Evolutionary conservation across 371 early-diverging fungal species (phyloP).

Genomic region (Aphelidium insulamus): DNA sequence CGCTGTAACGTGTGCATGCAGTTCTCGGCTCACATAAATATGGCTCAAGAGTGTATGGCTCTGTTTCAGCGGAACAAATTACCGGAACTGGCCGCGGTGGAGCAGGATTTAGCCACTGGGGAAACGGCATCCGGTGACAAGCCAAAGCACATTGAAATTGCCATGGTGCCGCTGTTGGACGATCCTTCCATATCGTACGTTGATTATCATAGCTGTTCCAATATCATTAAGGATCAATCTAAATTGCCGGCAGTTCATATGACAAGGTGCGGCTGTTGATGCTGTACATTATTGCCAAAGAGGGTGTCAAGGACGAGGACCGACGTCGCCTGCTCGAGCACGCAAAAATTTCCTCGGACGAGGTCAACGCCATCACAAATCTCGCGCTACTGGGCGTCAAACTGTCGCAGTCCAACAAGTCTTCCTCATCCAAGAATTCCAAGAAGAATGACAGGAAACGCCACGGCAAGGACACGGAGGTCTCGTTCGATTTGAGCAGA

Average conservation of each 20-base stretch:
- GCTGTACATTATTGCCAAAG: slow-evolving; percentile 54
- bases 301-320: slow-evolving; percentile 36
- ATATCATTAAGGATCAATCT: neutral
- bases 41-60: slow-evolving; percentile 67
- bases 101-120: slow-evolving; percentile 76
- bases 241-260: slow-evolving; percentile 12
- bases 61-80: slow-evolving; percentile 48
- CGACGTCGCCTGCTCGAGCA: slow-evolving; percentile 38
- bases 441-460: slow-evolving; percentile 11
- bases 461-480: slow-evolving; percentile 19
- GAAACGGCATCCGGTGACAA: slow-evolving; percentile 55
- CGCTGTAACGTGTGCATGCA: slow-evolving; percentile 6
- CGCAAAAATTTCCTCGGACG: slow-evolving; percentile 45
- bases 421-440: slow-evolving; percentile 7
- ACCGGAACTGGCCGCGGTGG: slow-evolving; percentile 42
- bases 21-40: slow-evolving; percentile 78
- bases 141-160: slow-evolving; percentile 47
- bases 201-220: neutral
- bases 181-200: slow-evolving; percentile 29
- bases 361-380: slow-evolving; percentile 55
- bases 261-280: slow-evolving; percentile 72
- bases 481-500: slow-evolving; percentile 38
- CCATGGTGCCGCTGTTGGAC: slow-evolving; percentile 59
- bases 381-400: slow-evolving; percentile 39
- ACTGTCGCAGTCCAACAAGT: slow-evolving; percentile 6